Conservation (phyloP, 1,284 basidiomycete species). For the Heterobasidion irregulare region DNA sequence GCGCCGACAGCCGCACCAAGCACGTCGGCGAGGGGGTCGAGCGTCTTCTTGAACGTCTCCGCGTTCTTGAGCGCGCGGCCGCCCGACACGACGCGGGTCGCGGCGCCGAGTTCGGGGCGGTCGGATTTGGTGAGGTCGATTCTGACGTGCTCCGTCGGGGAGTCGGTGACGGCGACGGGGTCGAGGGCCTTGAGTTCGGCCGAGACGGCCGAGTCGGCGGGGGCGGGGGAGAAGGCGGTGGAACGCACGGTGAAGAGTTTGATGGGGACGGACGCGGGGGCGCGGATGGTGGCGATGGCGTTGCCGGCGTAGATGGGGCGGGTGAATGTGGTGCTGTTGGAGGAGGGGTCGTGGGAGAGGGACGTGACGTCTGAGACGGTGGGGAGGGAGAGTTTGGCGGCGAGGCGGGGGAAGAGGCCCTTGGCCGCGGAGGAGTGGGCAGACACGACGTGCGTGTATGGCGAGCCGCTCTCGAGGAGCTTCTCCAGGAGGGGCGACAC, state of each 20-base stretch:
- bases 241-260: slow-evolving; percentile 95
- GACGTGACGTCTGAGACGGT: slow-evolving; percentile 88
- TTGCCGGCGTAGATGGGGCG: slow-evolving; percentile 99
- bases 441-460: slow-evolving; percentile 85
- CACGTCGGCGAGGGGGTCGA: slow-evolving; percentile 91
- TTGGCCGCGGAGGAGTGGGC: slow-evolving; percentile 73
- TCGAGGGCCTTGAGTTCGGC: slow-evolving; percentile 61
- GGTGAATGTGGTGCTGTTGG: slow-evolving; percentile 71
- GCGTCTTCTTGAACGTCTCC: slow-evolving; percentile 82
- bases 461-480: slow-evolving; percentile 29
- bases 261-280: slow-evolving; percentile 62
- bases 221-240: slow-evolving; percentile 86
- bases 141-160: slow-evolving; percentile 70
- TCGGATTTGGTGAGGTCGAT: slow-evolving; percentile 88
- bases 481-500: slow-evolving; percentile 35
- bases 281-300: slow-evolving; percentile 90
- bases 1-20: slow-evolving; percentile 96
- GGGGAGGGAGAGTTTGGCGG: slow-evolving; percentile 80
- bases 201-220: slow-evolving; percentile 37
- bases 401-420: slow-evolving; percentile 80
- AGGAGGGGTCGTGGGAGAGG: slow-evolving; percentile 67
- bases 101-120: slow-evolving; percentile 88
- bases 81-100: slow-evolving; percentile 88
- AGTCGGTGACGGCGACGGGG: slow-evolving; percentile 55
- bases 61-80: slow-evolving; percentile 94